These are phyloP conservation scores for Selaginella moellendorffii DNA, from an alignment of 75 land plant species.

Conservation along the genomic window DNA sequence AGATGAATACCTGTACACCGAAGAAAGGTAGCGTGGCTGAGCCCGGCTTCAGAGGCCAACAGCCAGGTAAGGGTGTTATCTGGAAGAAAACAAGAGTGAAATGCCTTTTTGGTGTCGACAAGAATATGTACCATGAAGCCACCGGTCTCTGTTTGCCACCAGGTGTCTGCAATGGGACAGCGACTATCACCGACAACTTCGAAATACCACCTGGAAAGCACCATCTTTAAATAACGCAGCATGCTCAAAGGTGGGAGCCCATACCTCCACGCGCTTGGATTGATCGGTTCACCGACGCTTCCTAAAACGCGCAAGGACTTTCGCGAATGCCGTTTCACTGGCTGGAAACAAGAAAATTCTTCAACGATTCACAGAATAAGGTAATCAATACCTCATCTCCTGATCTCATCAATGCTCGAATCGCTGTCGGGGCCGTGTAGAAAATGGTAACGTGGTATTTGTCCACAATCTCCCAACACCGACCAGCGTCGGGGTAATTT, in stretches of 20 bases:
- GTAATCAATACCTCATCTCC: conserved; percentile 50
- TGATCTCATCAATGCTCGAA: conserved; percentile 83
- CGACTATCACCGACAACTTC: conserved; percentile 82
- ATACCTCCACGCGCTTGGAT: conserved; percentile 98
- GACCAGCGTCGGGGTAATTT: conserved; percentile 81
- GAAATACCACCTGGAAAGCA: conserved; percentile 65
- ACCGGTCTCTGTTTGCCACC: conserved; percentile 99
- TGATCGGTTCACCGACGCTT: conserved; percentile 97
- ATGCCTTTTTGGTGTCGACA: neutral
- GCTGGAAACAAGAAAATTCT: conserved; percentile 27
- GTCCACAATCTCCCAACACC: conserved; percentile 97
- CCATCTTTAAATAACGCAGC: neutral
- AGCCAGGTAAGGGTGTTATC: conserved; percentile 97
- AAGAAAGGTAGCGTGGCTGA: conserved; percentile 96
- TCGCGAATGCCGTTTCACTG: conserved; percentile 71
- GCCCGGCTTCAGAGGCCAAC: conserved; percentile 97
- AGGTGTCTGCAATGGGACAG: conserved; percentile 90
- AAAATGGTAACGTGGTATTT: conserved; percentile 80
- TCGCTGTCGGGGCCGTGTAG: conserved; percentile 88
- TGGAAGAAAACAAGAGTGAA: conserved; percentile 12
- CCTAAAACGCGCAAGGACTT: conserved; percentile 88
- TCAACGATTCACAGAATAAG: neutral
- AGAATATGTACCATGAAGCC: conserved; percentile 56
- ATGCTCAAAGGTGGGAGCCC: no score
- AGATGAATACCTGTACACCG: conserved; percentile 74